phyloP scores from a whole-genome alignment of 2,329 filamentous ascomycete species.

The Polytolypa hystricis region DNA sequence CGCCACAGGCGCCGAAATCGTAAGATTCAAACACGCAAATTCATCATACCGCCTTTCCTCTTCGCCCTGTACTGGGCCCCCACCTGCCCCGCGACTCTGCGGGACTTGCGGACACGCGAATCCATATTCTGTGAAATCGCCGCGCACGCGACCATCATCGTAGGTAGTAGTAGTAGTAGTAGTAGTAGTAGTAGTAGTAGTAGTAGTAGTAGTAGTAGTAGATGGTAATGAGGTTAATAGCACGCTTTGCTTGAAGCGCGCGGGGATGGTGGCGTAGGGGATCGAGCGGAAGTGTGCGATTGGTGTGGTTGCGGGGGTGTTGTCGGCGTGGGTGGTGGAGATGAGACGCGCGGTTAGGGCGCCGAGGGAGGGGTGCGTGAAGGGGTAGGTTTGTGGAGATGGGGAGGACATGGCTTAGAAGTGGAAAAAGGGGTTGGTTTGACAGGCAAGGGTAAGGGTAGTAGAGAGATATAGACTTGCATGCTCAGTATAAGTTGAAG shows the following conservation, averaged over 20 bases:
- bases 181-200: too few relatives aligned
- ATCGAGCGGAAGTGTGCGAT: conserved; percentile 8
- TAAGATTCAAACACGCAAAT: conserved; percentile 7
- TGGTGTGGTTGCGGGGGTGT: background rate
- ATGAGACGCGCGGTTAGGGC: conserved; percentile 7
- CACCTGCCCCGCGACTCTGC: conserved; percentile 2
- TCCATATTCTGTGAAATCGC: conserved; percentile 9
- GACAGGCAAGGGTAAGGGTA: too few relatives aligned
- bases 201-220: too few relatives aligned
- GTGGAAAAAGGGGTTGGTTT: too few relatives aligned
- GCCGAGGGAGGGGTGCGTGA: conserved; percentile 7
- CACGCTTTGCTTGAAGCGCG: background rate
- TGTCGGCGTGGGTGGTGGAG: conserved; percentile 3
- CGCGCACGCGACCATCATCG: conserved; percentile 6
- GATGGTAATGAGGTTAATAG: conserved; percentile 3
- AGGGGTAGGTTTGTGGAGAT: too few relatives aligned
- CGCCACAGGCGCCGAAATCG: conserved; percentile 7
- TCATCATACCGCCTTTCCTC: background rate
- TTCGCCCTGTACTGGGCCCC: background rate
- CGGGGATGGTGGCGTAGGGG: background rate
- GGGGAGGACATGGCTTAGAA: background rate
- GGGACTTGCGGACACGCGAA: conserved; percentile 7
- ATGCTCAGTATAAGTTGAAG: too few relatives aligned
- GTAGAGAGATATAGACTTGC: too few relatives aligned
- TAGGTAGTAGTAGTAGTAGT: too few relatives aligned